Conservation (phyloP, 345 rosid species). For the Eucalyptus curtisii region DNA sequence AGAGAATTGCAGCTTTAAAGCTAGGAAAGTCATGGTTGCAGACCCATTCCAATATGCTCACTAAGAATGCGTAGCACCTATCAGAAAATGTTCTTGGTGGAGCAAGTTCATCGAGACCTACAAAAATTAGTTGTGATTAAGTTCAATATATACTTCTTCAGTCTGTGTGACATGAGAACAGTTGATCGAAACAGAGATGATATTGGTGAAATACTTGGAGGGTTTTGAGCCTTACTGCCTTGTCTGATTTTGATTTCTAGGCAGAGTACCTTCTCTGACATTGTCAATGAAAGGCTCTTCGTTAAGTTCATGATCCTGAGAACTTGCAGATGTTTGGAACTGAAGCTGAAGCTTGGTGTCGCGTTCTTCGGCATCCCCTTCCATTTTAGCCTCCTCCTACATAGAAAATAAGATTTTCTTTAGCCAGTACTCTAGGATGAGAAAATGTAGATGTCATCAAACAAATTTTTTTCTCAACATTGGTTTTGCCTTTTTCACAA, state of each 20-base stretch:
- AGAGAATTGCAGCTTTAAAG: background rate
- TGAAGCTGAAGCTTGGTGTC: background rate
- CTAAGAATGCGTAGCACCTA: background rate
- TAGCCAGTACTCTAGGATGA: no score
- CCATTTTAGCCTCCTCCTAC: background rate
- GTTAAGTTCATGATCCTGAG: background rate
- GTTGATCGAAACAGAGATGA: background rate
- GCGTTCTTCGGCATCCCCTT: background rate
- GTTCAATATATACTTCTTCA: background rate
- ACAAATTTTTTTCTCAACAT: no score
- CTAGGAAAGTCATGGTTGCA: background rate
- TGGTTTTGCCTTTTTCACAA: no score
- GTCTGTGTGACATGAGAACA: background rate
- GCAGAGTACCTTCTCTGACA: background rate
- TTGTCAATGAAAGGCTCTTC: background rate
- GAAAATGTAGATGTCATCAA: no score
- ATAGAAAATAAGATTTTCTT: background rate
- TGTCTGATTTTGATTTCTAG: background rate
- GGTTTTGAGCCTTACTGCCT: background rate
- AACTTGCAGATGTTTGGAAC: background rate
- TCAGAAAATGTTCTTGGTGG: background rate
- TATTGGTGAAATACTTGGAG: background rate
- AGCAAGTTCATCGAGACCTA: background rate
- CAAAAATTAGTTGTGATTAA: background rate
- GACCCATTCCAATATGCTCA: background rate